Evolutionary conservation across 441 rosid genomes (phyloP), one percentile per base, ranked within the genome.

Genomic region (Adansonia gregorii): DNA sequence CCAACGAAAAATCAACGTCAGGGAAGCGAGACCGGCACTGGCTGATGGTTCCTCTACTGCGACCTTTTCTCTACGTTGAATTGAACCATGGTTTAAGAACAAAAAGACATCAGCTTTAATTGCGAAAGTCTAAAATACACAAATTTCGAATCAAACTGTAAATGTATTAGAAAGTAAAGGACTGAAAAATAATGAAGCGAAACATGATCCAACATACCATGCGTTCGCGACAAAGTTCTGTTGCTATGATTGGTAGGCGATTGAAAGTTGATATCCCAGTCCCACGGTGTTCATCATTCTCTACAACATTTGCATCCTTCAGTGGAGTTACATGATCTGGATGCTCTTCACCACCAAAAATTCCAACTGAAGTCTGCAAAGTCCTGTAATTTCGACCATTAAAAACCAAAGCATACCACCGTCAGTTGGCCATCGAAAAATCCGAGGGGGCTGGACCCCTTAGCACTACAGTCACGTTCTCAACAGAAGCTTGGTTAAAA

Each of bases 181-280:
- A 60, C 2, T 11, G 66, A 60, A 60, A 24, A 48, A 14, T 48
- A 48, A 48, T 14, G 12, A 48, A 48, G 52, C 15, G 3, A 11
- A 12, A 4, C 54, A 3, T 49, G 15, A 49, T 14, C 54, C 27
- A 27, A 72, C 82, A 17, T 83, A 91, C 95, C 93, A 84, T 67
- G 60, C 87, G 88, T 87, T 94, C 98, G 77, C 98, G 91, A 79
- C 98, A 94, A 56, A 81, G 86, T 80, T 95, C 98, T 35, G 78
- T 65, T 24, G 97, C 97, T 19, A 90, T 7, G 75, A 92, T 85
- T 56, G 95, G 94, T 63, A 91, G 95, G 72, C 68, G 71, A 45
- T 79, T 83, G 73, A 73, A 52, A 76, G 74, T 79, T 67, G 85
- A 79, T 76, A 45, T 39, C 68, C 17, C n/a, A n/a, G 14, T 14